phyloP scores from a whole-genome alignment of 306 rosid genomes.

The Prinsepia uniflora region DNA sequence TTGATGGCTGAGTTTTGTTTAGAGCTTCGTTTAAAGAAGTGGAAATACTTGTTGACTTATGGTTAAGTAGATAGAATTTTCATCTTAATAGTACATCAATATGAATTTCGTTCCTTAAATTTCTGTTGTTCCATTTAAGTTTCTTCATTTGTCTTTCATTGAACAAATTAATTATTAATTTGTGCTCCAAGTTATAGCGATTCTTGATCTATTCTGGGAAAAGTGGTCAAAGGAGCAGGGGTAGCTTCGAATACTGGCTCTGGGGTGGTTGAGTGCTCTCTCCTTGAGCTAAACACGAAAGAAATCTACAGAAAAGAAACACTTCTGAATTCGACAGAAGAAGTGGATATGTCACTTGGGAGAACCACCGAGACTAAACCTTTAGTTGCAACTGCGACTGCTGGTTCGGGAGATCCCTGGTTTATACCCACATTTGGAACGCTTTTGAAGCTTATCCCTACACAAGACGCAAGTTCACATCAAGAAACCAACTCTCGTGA shows the following conservation, averaged over 20 bases:
- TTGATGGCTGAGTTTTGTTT: constrained; percentile 27
- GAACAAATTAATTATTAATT: no score
- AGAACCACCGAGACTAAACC: background rate
- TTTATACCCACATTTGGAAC: background rate
- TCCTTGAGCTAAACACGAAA: background rate
- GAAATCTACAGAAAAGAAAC: background rate
- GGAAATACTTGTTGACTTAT: background rate
- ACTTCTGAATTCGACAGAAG: background rate
- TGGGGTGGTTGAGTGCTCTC: no score
- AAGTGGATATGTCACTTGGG: background rate
- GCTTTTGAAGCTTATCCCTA: constrained; percentile 9
- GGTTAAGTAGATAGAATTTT: background rate
- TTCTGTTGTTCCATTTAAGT: background rate
- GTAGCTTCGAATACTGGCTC: no score
- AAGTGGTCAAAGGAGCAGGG: no score
- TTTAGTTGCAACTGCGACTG: background rate
- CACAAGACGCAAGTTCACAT: background rate
- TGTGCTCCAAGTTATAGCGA: no score
- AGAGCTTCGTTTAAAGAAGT: constrained; percentile 43
- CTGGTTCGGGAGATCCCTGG: constrained; percentile 5
- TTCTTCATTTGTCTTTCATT: no score
- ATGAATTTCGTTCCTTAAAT: background rate
- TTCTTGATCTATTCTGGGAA: no score
- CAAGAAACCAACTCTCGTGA: background rate
- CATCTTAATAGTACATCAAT: background rate